Base-by-base conservation (phyloP, 2,329 filamentous ascomycete genomes). In the Aspergillus hortae region DNA sequence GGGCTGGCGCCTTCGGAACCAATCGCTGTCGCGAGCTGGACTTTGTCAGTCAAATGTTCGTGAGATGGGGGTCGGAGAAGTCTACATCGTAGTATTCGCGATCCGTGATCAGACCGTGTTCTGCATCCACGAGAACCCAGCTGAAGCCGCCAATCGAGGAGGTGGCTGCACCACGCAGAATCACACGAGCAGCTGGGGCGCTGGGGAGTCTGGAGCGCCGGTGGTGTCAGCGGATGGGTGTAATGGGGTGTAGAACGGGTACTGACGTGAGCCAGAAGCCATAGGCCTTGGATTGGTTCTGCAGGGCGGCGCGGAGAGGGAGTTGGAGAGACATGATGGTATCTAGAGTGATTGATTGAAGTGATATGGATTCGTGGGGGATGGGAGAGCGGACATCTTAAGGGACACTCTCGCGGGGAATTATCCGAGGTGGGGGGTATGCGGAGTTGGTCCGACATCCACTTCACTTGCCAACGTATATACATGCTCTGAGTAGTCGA, bases 41-140 rank as follows among this genome's bases (percentile, higher is more conserved):
- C 23, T 7, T 30, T 30, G 27, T 30, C 7, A 30, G 27, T 30
- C 2, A 30, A 11, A 4, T n/a, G 33, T 35, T 6, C 10, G 2
- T 17, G 10, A 41, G 4, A 21, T 10, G 10, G 17, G 14, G 15
- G 1, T 17, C 2, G 40, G 40, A 42, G 40, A 23, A 42, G 19
- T 7, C 14, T 27, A 69, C 66, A 51, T 70, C 69, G 43, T 72
- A 72, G 54, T 72, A 72, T 49, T 73, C 59, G 38, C 58, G 55
- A 45, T 73, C 71, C 27, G 64, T 61, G 50, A 73, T 72, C 54
- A 72, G 61, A 32, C 70, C 70, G 54, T 74, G 71, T 57, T 74
- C 71, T 32, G 67, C 68, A 43, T 74, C 71, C 33, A 74, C 60
- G 9, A 73, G 57, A 17, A 73, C 68, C 71, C 71, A 74, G 56